Base-by-base conservation (phyloP, 495 filamentous ascomycete genomes). In the Penicillium cosmopolitanum region DNA sequence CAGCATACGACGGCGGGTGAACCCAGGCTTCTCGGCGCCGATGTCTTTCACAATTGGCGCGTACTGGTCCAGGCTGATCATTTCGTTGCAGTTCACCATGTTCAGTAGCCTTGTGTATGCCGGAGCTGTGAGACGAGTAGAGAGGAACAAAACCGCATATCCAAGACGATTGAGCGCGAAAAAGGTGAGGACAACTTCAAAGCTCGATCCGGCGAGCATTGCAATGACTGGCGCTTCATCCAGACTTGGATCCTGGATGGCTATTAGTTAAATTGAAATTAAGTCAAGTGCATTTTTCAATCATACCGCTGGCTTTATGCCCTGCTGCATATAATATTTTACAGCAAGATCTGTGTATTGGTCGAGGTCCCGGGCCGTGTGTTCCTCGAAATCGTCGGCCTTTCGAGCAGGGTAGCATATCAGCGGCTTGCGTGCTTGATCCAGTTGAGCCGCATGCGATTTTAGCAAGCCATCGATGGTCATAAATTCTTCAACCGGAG, bases 101-200 rank as follows among this genome's bases (percentile, higher is more conserved):
- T 67, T 53, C 23, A 87, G 64, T 6, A 87, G 67, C 28, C 79
- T 75, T 15, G 71, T 63, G 61, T 79, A 82, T 25, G 85, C 85
- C 18, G 69, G 66, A 0, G 74, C 73, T 31, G 80, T 76, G 28
- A 87, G 70, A 13, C 85, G 80, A 18, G 82, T 83, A 0, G 85
- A 88, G 7, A 88, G 62, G 19, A 83, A 76, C 12, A 88, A 70
- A 21, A 80, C 72, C 6, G 81, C 80, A 63, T 80, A 84, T 16
- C 84, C 85, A 2, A 85, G 70, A 5, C 85, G 78, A 34, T 77
- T 77, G 13, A 87, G 66, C 2, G 83, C 84, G 47, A 85, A 82
- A 10, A 84, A 71, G 2, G 82, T 75, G 36, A 86, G 47, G 7
- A 82, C 64, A 54, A 82, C 85, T 46, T 85, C 82, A 28, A 87